Evolutionary conservation across 345 rosid species (phyloP).

Genomic region (Gossypium rotundifolium): DNA sequence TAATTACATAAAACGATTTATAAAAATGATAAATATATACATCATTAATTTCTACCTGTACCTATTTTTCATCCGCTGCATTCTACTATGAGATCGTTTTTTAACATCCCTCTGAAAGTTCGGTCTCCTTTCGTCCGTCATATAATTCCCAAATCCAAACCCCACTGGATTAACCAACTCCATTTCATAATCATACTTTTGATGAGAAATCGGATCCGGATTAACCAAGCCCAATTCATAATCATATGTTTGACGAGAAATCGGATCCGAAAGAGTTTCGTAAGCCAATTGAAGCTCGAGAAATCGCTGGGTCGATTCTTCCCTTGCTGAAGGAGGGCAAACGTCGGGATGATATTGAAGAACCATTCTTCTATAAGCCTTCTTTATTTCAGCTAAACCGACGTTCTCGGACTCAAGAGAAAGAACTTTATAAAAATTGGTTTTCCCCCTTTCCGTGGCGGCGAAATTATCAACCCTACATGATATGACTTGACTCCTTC

Average conservation of each 20-base stretch:
- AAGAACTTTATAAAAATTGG: constrained; percentile 31
- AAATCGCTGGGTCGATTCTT: constrained; percentile 25
- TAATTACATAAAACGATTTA: too few relatives aligned
- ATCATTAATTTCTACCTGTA: not conserved
- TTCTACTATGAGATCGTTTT: constrained; percentile 18
- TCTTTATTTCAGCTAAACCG: constrained; percentile 34
- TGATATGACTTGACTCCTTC: not conserved
- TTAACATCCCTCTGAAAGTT: constrained; percentile 16
- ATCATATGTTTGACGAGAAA: constrained; percentile 21
- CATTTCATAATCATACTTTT: not conserved
- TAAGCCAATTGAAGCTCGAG: constrained; percentile 39
- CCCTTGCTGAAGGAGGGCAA: constrained; percentile 20
- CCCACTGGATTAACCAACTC: not conserved
- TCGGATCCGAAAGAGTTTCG: constrained; percentile 36
- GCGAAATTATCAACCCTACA: not conserved
- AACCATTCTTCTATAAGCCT: constrained; percentile 44
- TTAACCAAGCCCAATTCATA: constrained; percentile 21
- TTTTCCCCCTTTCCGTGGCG: constrained; percentile 4
- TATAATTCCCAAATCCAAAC: not conserved
- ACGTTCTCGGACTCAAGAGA: constrained; percentile 28
- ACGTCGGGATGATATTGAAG: constrained; percentile 35
- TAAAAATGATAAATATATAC: not conserved
- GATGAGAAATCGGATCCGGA: constrained; percentile 15
- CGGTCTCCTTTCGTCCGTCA: not conserved
- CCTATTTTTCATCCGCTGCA: constrained; percentile 20